Percentiles rank a stretch among this genome's conserved stretches.
These are phyloP conservation scores for Trichophyton simii DNA, from an alignment of 2,329 filamentous ascomycete genomes.

Conservation along the genomic window DNA sequence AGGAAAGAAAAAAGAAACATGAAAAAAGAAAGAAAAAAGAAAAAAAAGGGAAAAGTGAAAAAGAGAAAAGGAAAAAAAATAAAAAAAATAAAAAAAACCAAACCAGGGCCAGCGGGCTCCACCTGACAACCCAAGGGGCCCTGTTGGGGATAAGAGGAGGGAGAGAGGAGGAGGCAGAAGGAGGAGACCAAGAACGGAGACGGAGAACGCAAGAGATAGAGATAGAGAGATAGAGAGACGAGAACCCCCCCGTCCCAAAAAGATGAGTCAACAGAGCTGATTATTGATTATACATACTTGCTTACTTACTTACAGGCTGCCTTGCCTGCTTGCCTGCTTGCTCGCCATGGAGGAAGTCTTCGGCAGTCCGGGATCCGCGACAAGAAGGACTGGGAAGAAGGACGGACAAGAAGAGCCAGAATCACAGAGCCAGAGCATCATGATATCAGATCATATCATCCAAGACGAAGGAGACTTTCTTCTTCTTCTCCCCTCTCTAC, in stretches of 20 bases:
- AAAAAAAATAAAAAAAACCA: neutral
- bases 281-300: neutral
- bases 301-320: neutral
- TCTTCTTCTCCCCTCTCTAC: too few relatives aligned
- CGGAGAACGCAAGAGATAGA: too few relatives aligned
- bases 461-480: too few relatives aligned
- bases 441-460: too few relatives aligned
- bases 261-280: neutral
- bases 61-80: neutral
- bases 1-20: neutral
- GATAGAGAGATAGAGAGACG: too few relatives aligned
- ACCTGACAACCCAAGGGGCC: neutral
- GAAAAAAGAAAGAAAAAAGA: neutral
- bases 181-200: neutral
- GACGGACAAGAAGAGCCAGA: too few relatives aligned
- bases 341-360: neutral
- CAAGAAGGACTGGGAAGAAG: neutral
- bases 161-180: too few relatives aligned
- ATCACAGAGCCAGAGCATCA: neutral
- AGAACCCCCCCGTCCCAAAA: neutral
- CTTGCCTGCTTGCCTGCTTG: too few relatives aligned
- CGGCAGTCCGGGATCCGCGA: neutral
- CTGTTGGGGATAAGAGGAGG: neutral
- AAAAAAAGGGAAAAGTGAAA: too few relatives aligned
- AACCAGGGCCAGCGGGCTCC: neutral